Evolutionary conservation across 2,329 filamentous ascomycete genomes (phyloP).

Genomic region (Alternaria incomplexa): DNA sequence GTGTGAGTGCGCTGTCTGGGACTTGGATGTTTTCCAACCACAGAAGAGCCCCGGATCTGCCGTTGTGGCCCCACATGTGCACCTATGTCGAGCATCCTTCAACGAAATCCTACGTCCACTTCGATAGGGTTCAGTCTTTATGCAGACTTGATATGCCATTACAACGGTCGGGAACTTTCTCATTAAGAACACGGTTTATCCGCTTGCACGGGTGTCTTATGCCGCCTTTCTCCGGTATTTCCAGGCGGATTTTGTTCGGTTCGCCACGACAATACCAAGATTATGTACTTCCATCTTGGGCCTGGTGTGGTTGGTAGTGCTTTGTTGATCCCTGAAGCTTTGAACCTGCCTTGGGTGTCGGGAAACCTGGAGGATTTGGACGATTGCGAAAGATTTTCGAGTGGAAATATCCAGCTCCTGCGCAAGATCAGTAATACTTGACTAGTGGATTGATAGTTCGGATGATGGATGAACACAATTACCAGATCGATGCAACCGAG

Average conservation of each 20-base stretch:
- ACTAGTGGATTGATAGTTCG: not conserved
- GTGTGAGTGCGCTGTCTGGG: not conserved
- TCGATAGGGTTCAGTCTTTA: not conserved
- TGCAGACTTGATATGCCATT: not conserved
- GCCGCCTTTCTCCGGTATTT: not conserved
- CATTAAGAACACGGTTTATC: not conserved
- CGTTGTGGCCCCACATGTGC: not conserved
- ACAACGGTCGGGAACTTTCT: not conserved
- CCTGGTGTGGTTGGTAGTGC: not conserved
- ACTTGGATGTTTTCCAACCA: not conserved
- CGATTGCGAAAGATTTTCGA: not conserved
- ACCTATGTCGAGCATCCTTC: not conserved
- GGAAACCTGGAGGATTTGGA: not conserved
- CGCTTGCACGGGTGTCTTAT: not conserved
- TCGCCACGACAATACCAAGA: not conserved
- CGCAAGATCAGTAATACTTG: not conserved
- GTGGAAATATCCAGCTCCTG: not conserved
- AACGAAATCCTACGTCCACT: not conserved
- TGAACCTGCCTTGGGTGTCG: not conserved
- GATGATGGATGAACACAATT: not conserved
- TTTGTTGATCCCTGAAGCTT: not conserved
- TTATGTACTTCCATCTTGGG: not conserved
- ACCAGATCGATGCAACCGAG: not conserved
- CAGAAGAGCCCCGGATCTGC: not conserved
- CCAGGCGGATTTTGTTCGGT: not conserved